phyloP scores from a whole-genome alignment of 495 filamentous ascomycete species.

The Xylaria cubensis region DNA sequence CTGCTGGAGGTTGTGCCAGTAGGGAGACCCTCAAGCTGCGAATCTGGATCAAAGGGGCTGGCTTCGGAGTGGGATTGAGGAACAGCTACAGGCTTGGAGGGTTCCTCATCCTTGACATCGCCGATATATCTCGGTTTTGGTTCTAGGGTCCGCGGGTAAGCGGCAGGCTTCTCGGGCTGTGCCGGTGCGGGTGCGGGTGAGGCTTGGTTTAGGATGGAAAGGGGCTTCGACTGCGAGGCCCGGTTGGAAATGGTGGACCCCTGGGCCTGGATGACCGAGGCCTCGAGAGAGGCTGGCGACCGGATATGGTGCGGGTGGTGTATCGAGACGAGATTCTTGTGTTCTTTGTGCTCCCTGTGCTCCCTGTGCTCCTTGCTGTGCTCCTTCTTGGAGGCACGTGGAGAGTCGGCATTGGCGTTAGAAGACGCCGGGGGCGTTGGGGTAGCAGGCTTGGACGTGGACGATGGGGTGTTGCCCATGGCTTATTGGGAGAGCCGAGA shows the following conservation, averaged over 20 bases:
- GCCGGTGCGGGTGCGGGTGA: constrained; percentile 42
- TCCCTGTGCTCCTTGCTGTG: constrained; percentile 43
- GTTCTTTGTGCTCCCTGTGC: constrained; percentile 33
- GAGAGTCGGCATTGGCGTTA: constrained; percentile 42
- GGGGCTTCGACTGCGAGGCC: constrained; percentile 44
- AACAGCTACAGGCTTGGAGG: constrained; percentile 59
- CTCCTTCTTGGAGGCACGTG: constrained; percentile 42
- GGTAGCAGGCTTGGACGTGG: constrained; percentile 43
- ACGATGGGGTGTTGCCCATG: constrained; percentile 54
- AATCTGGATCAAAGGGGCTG: constrained; percentile 44
- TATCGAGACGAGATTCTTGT: constrained; percentile 42
- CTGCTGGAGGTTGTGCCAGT: constrained; percentile 49
- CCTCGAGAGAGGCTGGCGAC: constrained; percentile 59
- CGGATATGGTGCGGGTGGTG: constrained; percentile 41
- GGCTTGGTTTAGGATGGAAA: constrained; percentile 49
- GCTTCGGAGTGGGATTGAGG: constrained; percentile 50
- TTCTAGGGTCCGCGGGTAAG: constrained; percentile 32
- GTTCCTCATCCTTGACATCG: constrained; percentile 46
- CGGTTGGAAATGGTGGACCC: constrained; percentile 55
- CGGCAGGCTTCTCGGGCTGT: constrained; percentile 31
- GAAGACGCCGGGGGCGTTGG: constrained; percentile 42
- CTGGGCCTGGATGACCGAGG: constrained; percentile 60
- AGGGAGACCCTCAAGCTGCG: constrained; percentile 44
- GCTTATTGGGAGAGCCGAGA: constrained; percentile 26
- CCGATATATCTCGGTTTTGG: constrained; percentile 38